phyloP scores from a whole-genome alignment of 208 protist genomes.

The Naegleria fowleri region DNA sequence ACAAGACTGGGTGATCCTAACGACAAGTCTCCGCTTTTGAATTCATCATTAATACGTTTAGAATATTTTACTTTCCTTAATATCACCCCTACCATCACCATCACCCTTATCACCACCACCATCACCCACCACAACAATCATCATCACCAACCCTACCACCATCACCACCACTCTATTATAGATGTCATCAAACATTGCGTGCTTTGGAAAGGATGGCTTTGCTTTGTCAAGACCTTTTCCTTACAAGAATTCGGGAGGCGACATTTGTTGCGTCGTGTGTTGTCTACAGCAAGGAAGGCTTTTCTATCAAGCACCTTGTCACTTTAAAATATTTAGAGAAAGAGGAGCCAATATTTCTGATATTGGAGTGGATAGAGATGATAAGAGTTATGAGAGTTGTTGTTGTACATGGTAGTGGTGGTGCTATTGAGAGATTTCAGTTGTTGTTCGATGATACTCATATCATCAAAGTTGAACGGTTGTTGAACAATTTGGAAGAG shows the following conservation, averaged over 20 bases:
- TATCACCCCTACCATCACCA: neutral
- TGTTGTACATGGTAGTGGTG: neutral
- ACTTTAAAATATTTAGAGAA: neutral
- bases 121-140: no score
- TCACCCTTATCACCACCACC: neutral
- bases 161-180: no score
- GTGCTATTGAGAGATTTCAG: neutral
- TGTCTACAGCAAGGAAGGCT: neutral
- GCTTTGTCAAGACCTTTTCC: neutral
- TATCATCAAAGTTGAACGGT: neutral
- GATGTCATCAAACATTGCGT: neutral
- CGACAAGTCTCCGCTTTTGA: no score
- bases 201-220: neutral
- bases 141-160: neutral
- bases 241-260: neutral
- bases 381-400: neutral
- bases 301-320: neutral
- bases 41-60: no score
- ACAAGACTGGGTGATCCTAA: no score
- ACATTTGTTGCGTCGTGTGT: neutral
- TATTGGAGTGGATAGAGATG: neutral
- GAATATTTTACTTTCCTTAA: no score
- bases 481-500: neutral
- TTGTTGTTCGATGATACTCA: neutral
- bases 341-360: slow-evolving; percentile 31